These are phyloP conservation scores for Oryza officinalis DNA, from an alignment of 176 grass and related monocot genomes.

Conservation along the genomic window DNA sequence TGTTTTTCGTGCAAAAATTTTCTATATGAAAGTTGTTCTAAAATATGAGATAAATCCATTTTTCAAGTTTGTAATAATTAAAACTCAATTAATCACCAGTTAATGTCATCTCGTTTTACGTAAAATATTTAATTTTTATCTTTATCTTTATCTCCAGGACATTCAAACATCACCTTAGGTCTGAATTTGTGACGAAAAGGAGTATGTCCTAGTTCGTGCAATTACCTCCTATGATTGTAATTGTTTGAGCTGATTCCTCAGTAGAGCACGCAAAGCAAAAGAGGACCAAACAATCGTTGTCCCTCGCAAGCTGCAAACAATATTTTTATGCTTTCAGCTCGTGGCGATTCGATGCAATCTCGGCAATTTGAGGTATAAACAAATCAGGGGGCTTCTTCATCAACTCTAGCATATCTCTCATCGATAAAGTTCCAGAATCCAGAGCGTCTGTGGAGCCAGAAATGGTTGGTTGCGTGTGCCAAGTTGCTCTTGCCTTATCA, in stretches of 20 bases:
- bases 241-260: neutral
- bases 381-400: neutral
- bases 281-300: neutral
- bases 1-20: no score
- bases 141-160: no score
- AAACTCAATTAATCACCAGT: no score
- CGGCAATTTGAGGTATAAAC: neutral
- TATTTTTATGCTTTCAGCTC: neutral
- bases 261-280: neutral
- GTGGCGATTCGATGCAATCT: neutral
- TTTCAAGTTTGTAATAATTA: no score
- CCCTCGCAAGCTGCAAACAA: neutral
- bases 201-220: neutral
- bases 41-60: no score
- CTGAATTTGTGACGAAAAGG: neutral
- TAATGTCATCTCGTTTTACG: no score
- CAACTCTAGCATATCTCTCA: neutral
- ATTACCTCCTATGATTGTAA: neutral
- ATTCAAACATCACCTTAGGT: no score
- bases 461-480: neutral
- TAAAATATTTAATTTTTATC: no score
- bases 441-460: neutral
- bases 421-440: neutral
- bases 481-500: neutral
- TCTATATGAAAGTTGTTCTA: no score